These are phyloP conservation scores for Aspergillus fischeri DNA, from an alignment of 2,329 filamentous ascomycete species.

Conservation along the genomic window DNA sequence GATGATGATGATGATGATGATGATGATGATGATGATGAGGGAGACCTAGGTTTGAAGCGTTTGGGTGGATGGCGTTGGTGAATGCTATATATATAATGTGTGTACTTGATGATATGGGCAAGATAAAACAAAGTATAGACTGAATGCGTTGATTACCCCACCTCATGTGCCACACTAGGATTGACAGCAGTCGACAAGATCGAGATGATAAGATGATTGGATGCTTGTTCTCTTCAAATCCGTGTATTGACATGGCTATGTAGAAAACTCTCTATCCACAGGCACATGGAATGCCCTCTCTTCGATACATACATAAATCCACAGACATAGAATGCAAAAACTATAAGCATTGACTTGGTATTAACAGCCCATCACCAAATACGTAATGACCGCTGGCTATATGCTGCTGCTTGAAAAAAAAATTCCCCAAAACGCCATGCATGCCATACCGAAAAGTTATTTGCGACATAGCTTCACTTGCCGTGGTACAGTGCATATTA, in stretches of 20 bases:
- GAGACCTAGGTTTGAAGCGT: background rate
- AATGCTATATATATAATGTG: background rate
- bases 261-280: background rate
- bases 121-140: background rate
- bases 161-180: background rate
- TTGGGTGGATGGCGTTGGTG: background rate
- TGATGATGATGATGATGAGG: slow-evolving; percentile 2
- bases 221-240: background rate
- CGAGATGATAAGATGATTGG: background rate
- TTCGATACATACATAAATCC: background rate
- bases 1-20: slow-evolving; percentile 3
- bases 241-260: background rate
- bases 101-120: background rate
- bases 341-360: background rate
- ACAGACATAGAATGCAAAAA: background rate
- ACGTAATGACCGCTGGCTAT: background rate
- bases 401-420: background rate
- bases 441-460: slow-evolving; percentile 6
- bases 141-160: background rate
- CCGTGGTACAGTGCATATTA: slow-evolving; percentile 5
- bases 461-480: slow-evolving; percentile 1
- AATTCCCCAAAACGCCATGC: slow-evolving; percentile 11
- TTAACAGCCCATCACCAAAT: background rate
- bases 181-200: background rate
- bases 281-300: background rate